A percentile compares a stretch with the other conserved stretches of the same genome.
Evolutionary conservation across 1,284 basidiomycete genomes (phyloP).

Genomic region (Rhodotorula mucilaginosa): DNA sequence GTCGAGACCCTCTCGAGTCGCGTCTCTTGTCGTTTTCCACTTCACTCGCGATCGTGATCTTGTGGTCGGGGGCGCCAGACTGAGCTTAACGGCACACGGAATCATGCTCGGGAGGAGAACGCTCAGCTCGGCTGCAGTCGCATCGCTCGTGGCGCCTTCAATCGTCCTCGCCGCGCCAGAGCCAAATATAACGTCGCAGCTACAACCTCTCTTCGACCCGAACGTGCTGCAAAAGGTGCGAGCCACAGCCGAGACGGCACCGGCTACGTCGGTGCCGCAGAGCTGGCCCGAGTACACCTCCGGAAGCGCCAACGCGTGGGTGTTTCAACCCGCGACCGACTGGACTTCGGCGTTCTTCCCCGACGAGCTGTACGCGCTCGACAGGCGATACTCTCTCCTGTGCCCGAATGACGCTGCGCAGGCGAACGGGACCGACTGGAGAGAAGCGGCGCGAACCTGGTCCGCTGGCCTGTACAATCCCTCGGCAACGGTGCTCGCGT

Average conservation of each 20-base stretch:
- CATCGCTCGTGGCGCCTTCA: too few relatives aligned
- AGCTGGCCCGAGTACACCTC: slow-evolving; percentile 62
- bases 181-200: background rate
- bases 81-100: too few relatives aligned
- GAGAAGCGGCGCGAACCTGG: slow-evolving; percentile 56
- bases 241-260: background rate
- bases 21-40: too few relatives aligned
- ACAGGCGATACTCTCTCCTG: slow-evolving; percentile 54
- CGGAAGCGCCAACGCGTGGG: slow-evolving; percentile 54
- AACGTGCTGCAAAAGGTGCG: background rate
- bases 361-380: slow-evolving; percentile 59
- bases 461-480: slow-evolving; percentile 54
- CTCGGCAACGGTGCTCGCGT: slow-evolving; percentile 54
- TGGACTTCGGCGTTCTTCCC: slow-evolving; percentile 72
- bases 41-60: too few relatives aligned
- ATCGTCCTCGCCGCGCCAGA: too few relatives aligned
- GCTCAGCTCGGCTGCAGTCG: too few relatives aligned
- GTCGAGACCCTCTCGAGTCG: too few relatives aligned
- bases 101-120: too few relatives aligned
- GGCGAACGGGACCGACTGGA: slow-evolving; percentile 54
- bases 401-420: slow-evolving; percentile 50
- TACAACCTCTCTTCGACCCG: background rate
- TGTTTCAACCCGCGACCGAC: slow-evolving; percentile 57
- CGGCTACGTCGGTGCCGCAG: slow-evolving; percentile 46
- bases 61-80: too few relatives aligned